These are phyloP conservation scores for Tricholoma bakamatsutake DNA, from an alignment of 768 basidiomycete species.

Conservation along the genomic window DNA sequence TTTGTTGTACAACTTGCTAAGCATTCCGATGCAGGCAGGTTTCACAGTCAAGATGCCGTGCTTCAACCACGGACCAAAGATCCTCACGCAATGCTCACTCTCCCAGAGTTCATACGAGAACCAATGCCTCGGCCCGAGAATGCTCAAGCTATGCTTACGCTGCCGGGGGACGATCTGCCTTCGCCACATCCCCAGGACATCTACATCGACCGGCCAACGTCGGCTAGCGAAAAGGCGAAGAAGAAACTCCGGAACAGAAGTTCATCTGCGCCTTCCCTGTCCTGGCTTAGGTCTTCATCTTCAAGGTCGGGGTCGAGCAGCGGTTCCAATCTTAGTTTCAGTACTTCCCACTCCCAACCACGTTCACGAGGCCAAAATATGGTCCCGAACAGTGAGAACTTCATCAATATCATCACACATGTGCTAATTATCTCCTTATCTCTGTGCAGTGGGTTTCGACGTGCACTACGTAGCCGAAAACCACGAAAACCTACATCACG, in stretches of 20 bases:
- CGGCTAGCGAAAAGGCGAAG: slow-evolving; percentile 17
- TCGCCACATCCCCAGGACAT: slow-evolving; percentile 21
- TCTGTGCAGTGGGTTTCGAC: slow-evolving; percentile 31
- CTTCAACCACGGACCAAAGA: slow-evolving; percentile 40
- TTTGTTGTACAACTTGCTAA: slow-evolving; percentile 71
- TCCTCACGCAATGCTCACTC: slow-evolving; percentile 46
- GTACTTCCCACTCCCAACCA: slow-evolving; percentile 13
- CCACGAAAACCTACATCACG: slow-evolving; percentile 78
- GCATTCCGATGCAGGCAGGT: slow-evolving; percentile 67
- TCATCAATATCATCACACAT: neutral
- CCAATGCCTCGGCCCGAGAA: slow-evolving; percentile 34
- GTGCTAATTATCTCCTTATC: neutral
- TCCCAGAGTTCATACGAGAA: slow-evolving; percentile 63
- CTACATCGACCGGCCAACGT: slow-evolving; percentile 8
- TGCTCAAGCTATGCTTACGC: slow-evolving; percentile 43
- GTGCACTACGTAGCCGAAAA: slow-evolving; percentile 62
- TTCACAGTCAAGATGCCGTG: slow-evolving; percentile 76
- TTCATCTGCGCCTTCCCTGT: slow-evolving; percentile 53
- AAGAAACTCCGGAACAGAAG: slow-evolving; percentile 43
- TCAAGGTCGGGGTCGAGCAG: slow-evolving; percentile 16
- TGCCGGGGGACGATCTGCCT: slow-evolving; percentile 53
- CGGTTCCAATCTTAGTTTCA: neutral
- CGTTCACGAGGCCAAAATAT: slow-evolving; percentile 12
- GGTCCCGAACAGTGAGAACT: slow-evolving; percentile 14
- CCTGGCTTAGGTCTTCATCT: slow-evolving; percentile 45